Conservation (phyloP, 192 early-diverging fungal genomes). For the Mortierella alpina region DNA sequence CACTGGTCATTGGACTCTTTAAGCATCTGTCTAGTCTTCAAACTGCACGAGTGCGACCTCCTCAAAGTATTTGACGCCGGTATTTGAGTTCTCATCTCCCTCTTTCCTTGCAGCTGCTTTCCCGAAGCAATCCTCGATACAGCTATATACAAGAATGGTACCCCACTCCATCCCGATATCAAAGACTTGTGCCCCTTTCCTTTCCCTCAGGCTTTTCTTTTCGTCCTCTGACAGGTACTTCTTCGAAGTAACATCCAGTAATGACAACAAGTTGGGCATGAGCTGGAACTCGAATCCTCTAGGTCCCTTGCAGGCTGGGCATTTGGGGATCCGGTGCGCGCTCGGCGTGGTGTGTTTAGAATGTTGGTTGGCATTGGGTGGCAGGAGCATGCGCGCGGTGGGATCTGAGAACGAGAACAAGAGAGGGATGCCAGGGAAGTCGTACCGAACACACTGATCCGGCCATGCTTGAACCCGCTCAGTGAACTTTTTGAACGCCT, state of each 20-base stretch:
- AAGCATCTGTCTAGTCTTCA: slow-evolving; percentile 43
- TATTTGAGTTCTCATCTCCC: neutral
- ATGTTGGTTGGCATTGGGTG: slow-evolving; percentile 27
- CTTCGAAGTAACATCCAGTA: slow-evolving; percentile 72
- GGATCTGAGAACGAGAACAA: slow-evolving; percentile 71
- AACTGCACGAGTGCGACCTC: slow-evolving; percentile 72
- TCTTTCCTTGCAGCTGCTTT: slow-evolving; percentile 46
- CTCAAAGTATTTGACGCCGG: slow-evolving; percentile 63
- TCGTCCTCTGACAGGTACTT: slow-evolving; percentile 57
- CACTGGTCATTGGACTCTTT: too few relatives aligned
- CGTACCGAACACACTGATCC: slow-evolving; percentile 87
- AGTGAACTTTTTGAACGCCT: slow-evolving; percentile 85
- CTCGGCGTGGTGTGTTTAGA: slow-evolving; percentile 40
- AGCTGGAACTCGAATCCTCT: slow-evolving; percentile 92
- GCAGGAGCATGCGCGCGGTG: slow-evolving; percentile 56
- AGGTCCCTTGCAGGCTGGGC: slow-evolving; percentile 70
- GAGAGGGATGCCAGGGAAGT: slow-evolving; percentile 75
- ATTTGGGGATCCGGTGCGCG: slow-evolving; percentile 64
- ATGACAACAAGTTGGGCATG: slow-evolving; percentile 86
- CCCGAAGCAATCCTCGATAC: slow-evolving; percentile 77
- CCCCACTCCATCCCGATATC: slow-evolving; percentile 92
- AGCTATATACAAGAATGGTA: slow-evolving; percentile 84
- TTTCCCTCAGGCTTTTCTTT: slow-evolving; percentile 32
- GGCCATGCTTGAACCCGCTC: slow-evolving; percentile 77
- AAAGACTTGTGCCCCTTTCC: slow-evolving; percentile 59